These are phyloP conservation scores for Rhizophagus prolifer DNA, from an alignment of 192 early-diverging fungal species.

Conservation along the genomic window DNA sequence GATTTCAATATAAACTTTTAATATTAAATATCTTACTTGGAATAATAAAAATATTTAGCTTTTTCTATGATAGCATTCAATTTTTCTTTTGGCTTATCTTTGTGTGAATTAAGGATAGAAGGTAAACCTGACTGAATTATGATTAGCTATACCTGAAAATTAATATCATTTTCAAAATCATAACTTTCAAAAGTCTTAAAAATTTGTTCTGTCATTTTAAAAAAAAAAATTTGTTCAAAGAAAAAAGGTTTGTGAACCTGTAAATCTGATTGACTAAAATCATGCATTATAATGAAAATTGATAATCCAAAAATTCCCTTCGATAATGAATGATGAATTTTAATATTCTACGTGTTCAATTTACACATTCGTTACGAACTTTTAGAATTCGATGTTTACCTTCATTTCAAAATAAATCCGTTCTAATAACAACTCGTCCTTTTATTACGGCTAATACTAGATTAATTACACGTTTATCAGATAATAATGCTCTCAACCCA, in stretches of 20 bases:
- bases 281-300: background rate
- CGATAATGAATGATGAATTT: background rate
- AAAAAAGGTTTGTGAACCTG: background rate
- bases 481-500: background rate
- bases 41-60: conserved; percentile 48
- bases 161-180: conserved; percentile 40
- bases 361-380: background rate
- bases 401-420: background rate
- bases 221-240: background rate
- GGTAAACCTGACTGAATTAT: conserved; percentile 36
- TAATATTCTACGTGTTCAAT: background rate
- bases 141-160: conserved; percentile 36
- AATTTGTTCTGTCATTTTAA: background rate
- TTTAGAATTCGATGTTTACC: background rate
- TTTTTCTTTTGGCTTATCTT: conserved; percentile 33
- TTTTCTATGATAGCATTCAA: conserved; percentile 29
- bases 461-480: background rate
- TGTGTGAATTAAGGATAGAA: conserved; percentile 33
- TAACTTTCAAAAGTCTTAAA: conserved; percentile 35
- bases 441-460: background rate
- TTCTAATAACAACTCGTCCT: background rate
- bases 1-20: background rate
- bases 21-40: conserved; percentile 34
- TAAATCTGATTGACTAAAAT: background rate
- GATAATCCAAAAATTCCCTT: background rate